Conservation (phyloP, 2,329 filamentous ascomycete species). For the Aspergillus melleus region DNA sequence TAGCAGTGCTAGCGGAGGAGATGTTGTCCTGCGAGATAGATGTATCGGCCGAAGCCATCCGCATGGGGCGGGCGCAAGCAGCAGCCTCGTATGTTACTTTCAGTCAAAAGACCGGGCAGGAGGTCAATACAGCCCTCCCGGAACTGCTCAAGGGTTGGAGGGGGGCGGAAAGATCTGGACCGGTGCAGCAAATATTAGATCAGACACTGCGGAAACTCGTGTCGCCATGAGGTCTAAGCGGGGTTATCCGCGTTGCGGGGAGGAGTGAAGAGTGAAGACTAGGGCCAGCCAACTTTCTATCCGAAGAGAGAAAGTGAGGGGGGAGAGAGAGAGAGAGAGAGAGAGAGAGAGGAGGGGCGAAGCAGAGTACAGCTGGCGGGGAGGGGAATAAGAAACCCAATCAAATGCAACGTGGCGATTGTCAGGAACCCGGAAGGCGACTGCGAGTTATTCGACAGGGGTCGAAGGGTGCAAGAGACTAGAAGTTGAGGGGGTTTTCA, state of each 20-base stretch:
- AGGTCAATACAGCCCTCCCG: conserved; percentile 23
- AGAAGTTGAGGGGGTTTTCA: neutral
- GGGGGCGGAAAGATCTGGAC: conserved; percentile 40
- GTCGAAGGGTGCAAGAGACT: too few relatives aligned
- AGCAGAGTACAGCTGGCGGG: neutral
- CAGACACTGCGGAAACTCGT: conserved; percentile 25
- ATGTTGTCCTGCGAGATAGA: conserved; percentile 37
- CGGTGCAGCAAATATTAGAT: conserved; percentile 36
- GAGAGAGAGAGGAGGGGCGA: neutral
- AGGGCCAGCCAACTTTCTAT: neutral
- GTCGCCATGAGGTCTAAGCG: conserved; percentile 3
- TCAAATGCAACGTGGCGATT: neutral
- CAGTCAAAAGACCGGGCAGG: conserved; percentile 20
- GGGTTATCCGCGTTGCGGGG: neutral
- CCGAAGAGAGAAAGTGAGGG: too few relatives aligned
- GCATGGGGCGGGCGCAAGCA: conserved; percentile 40
- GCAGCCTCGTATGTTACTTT: conserved; percentile 33
- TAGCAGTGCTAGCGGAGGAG: conserved; percentile 29
- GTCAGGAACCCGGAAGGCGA: neutral
- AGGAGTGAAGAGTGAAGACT: neutral
- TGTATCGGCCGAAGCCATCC: conserved; percentile 36
- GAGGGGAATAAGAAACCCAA: neutral
- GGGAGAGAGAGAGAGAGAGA: too few relatives aligned
- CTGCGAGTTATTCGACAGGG: neutral
- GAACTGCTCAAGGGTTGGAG: conserved; percentile 35